phyloP scores from a whole-genome alignment of 192 early-diverging fungal genomes.

The Lobosporangium transversale region DNA sequence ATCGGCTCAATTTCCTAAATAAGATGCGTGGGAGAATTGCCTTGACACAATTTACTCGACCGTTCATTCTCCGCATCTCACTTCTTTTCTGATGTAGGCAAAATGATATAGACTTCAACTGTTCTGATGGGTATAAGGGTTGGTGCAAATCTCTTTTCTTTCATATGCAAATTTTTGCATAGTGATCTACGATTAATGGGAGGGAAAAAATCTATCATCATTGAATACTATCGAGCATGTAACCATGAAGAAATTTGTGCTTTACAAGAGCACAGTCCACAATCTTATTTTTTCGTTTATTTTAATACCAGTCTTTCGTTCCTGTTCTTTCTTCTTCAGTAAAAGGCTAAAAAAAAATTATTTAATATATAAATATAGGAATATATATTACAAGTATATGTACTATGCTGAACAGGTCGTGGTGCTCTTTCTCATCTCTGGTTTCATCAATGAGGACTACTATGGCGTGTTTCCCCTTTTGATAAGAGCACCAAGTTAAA shows the following conservation, averaged over 20 bases:
- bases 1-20: neutral
- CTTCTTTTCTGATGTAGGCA: neutral
- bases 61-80: neutral
- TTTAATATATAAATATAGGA: neutral
- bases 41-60: neutral
- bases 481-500: too few species aligned
- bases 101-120: too few species aligned
- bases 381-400: neutral
- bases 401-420: neutral
- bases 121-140: too few species aligned
- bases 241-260: neutral
- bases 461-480: too few species aligned
- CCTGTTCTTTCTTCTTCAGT: neutral
- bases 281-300: neutral
- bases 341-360: neutral
- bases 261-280: neutral
- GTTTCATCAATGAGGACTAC: too few species aligned
- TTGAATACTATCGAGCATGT: neutral
- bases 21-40: constrained; percentile 12
- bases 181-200: neutral
- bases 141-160: neutral
- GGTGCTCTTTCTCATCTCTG: neutral
- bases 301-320: neutral
- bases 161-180: neutral
- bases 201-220: neutral